Evolutionary conservation across 305 asterid genomes (phyloP), one percentile per base, ranked within the genome.

Genomic region (Fraxinus latifolia): DNA sequence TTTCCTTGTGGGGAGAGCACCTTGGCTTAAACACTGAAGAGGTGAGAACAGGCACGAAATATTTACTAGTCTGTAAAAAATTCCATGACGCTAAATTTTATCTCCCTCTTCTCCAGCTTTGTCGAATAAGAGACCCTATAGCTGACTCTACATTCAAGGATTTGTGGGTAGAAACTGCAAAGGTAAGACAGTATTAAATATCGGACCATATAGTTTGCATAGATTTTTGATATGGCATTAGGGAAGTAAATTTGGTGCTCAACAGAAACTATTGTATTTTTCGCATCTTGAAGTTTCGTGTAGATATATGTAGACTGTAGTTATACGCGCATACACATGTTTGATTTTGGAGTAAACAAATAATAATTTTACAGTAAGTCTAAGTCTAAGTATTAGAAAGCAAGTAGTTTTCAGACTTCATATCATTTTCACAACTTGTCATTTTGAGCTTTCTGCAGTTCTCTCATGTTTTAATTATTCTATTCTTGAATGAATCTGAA

Each of bases 1-100:
- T 92, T 77, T 91, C 94, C 47, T 85, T 95, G 88, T 95, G 99
- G 99, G 90, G 94, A 1, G 99, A 95, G 89, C 99, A 95, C 86
- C 96, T 95, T 70, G 98, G 98, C 85, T 86, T 95, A 42, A 37
- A 34, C n/a, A 19, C 89, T 47, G 77, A 87, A 65, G 95, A 95
- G 97, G 99, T 94, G 74, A 84, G 89, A 88, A 15, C 58, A 79
- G 67, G 72, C 73, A 50, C 44, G 70, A 74, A 58, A 42, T 23
- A 33, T 75, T 82, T 58, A 33, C 74, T 31, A 77, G 32, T 44
- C 67, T 76, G 15, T 60, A 7, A 39, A 21, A 32, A 58, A 81
- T 34, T 17, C 76, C 68, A 15, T 39, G 36, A 60, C 53, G 73
- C 79, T 80, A 73, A 67, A 33, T 32, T 76, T 1, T 58, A 32